Evolutionary conservation across 2,329 filamentous ascomycete species (phyloP).

Genomic region (Fusarium penzigii): DNA sequence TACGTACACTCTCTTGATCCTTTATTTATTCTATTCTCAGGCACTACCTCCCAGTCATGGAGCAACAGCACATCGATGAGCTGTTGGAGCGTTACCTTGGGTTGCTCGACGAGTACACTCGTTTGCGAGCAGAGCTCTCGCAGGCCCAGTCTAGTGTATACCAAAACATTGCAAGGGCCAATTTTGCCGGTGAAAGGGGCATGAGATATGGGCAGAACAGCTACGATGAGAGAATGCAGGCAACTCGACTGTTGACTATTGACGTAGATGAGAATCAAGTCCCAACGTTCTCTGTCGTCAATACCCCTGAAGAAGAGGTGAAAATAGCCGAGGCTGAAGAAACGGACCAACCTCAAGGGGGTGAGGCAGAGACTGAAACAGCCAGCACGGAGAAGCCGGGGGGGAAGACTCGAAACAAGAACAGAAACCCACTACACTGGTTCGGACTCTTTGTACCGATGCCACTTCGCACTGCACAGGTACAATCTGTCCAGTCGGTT

Average conservation of each 20-base stretch:
- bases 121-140: constrained; percentile 55
- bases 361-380: constrained; percentile 7
- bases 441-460: constrained; percentile 56
- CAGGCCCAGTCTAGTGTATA: constrained; percentile 56
- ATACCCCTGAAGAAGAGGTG: constrained; percentile 7
- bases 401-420: constrained; percentile 20
- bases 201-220: constrained; percentile 67
- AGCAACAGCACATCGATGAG: constrained; percentile 54
- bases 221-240: constrained; percentile 75
- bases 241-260: constrained; percentile 46
- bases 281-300: constrained; percentile 20
- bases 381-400: constrained; percentile 8
- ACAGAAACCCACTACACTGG: constrained; percentile 53
- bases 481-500: constrained; percentile 55
- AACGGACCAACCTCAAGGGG: neutral
- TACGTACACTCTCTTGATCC: neutral
- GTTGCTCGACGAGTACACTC: constrained; percentile 67
- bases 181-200: constrained; percentile 67
- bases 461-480: constrained; percentile 59
- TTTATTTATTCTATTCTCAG: neutral
- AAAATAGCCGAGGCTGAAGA: neutral
- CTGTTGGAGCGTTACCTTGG: constrained; percentile 66
- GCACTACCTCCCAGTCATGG: constrained; percentile 12
- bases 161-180: constrained; percentile 69
- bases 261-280: constrained; percentile 9